Evolutionary conservation across 2,329 filamentous ascomycete genomes (phyloP), one percentile per base, ranked within the genome.

Genomic region (Aspergillus sp.): DNA sequence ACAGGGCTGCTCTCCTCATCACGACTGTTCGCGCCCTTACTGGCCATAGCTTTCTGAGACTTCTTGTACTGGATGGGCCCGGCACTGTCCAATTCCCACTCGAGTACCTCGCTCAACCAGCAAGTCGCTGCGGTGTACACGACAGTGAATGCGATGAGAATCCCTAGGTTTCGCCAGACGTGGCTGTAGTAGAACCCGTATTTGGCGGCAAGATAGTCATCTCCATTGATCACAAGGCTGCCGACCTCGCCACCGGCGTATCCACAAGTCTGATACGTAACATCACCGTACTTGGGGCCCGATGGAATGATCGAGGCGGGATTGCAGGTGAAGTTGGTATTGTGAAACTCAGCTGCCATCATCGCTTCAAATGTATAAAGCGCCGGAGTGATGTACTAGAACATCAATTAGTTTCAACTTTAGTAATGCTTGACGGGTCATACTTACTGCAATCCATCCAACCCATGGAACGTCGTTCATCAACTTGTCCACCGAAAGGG

Each of bases 131-230:
- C 45, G 10, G 89, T 71, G 47, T 85, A 89, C 3, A 80, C 69
- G 1, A 82, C 61, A 1, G 75, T 71, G 42, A 84, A 88, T 0
- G 78, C 81, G 41, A 85, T 75, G 1, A 88, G 59, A 2, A 86
- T 78, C 10, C 79, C 82, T 47, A 82, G 84, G 50, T 86, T 84
- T 3, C 82, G 73, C 65, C 75, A 79, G 0, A 79, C 57, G 44
- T 79, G 62, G n/a, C 56, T 60, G 16, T 71, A 61, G 4, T 65
- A 63, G 41, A 55, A 58, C 10, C 66, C 64, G 51, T 69, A 80
- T 5, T 65, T 63, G 1, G 60, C 62, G 2, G 60, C 49, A 2
- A 79, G 48, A 40, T 78, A 80, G 11, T 58, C 57, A 4, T 69
- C 57, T 13, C 75, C 75, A 25, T 63, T 53, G 3, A 79, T 67